phyloP scores from a whole-genome alignment of 257 asterid species.

The Forsythia viridissima region DNA sequence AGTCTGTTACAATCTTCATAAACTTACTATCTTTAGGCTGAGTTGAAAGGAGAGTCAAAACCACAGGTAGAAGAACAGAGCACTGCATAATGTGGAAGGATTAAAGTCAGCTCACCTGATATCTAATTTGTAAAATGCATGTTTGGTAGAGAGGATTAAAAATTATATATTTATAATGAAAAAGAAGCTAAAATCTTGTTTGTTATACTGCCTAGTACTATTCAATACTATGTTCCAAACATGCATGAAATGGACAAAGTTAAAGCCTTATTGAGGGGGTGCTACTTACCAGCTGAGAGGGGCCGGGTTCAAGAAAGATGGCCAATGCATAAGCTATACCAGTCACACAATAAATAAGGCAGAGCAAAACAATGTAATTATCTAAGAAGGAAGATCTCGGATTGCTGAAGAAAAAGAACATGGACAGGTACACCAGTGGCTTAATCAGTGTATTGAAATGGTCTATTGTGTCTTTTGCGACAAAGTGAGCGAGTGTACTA shows the following conservation, averaged over 20 bases:
- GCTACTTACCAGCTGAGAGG: conserved; percentile 69
- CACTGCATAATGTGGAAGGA: conserved; percentile 52
- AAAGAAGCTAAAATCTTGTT: neutral
- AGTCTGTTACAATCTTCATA: conserved; percentile 43
- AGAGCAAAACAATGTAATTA: conserved; percentile 63
- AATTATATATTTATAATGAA: neutral
- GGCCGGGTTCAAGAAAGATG: conserved; percentile 73
- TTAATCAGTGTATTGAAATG: conserved; percentile 66
- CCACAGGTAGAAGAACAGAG: conserved; percentile 89
- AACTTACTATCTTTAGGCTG: conserved; percentile 54
- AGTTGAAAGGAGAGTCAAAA: conserved; percentile 86
- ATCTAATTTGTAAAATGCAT: conserved; percentile 2
- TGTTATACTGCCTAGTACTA: neutral
- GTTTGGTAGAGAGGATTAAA: neutral
- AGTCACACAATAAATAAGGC: conserved; percentile 70
- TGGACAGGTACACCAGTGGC: conserved; percentile 70
- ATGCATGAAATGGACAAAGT: conserved; percentile 1
- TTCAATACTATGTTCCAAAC: neutral
- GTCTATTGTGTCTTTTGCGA: conserved; percentile 73
- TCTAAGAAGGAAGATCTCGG: conserved; percentile 66
- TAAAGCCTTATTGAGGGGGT: neutral
- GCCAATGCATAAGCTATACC: conserved; percentile 68
- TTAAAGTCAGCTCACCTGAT: conserved; percentile 8
- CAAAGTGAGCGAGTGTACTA: conserved; percentile 69
- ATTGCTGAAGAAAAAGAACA: conserved; percentile 70